phyloP scores from a whole-genome alignment of 495 filamentous ascomycete species.

The Podospora conica region DNA sequence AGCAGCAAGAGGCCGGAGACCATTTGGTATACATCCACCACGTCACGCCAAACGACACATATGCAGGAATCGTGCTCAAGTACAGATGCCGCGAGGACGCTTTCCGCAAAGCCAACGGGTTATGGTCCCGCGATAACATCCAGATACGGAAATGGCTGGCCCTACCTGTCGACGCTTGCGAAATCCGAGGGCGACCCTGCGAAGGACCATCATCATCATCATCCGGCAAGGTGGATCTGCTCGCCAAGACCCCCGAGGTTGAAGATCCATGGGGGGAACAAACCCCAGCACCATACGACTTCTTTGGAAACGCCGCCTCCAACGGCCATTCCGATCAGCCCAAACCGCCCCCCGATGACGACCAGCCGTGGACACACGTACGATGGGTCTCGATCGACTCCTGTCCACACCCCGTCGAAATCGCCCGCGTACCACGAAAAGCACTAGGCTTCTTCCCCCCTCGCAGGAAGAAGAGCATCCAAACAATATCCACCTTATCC shows the following conservation, averaged over 20 bases:
- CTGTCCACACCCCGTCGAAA: slow-evolving; percentile 64
- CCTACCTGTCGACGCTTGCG: slow-evolving; percentile 85
- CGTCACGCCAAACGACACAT: slow-evolving; percentile 73
- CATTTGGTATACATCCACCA: slow-evolving; percentile 84
- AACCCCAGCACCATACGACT: slow-evolving; percentile 23
- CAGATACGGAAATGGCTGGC: slow-evolving; percentile 75
- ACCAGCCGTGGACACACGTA: slow-evolving; percentile 71
- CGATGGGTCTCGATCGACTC: slow-evolving; percentile 78
- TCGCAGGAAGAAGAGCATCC: slow-evolving; percentile 67
- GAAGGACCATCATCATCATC: slow-evolving; percentile 30
- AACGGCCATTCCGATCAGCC: slow-evolving; percentile 26
- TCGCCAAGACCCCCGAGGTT: slow-evolving; percentile 40
- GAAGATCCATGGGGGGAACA: slow-evolving; percentile 23
- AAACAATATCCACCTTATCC: slow-evolving; percentile 49
- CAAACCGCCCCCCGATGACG: slow-evolving; percentile 28
- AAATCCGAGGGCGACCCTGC: slow-evolving; percentile 66
- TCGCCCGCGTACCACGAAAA: slow-evolving; percentile 75
- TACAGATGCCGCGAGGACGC: slow-evolving; percentile 77
- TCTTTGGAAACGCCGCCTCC: slow-evolving; percentile 27
- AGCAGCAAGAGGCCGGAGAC: slow-evolving; percentile 48
- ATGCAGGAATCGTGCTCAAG: slow-evolving; percentile 82
- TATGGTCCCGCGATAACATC: slow-evolving; percentile 89
- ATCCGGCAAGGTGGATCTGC: slow-evolving; percentile 36
- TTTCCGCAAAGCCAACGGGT: slow-evolving; percentile 79
- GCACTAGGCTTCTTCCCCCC: slow-evolving; percentile 88